phyloP scores from a whole-genome alignment of 1,284 basidiomycete genomes.

The Exsudoporus floridanus region DNA sequence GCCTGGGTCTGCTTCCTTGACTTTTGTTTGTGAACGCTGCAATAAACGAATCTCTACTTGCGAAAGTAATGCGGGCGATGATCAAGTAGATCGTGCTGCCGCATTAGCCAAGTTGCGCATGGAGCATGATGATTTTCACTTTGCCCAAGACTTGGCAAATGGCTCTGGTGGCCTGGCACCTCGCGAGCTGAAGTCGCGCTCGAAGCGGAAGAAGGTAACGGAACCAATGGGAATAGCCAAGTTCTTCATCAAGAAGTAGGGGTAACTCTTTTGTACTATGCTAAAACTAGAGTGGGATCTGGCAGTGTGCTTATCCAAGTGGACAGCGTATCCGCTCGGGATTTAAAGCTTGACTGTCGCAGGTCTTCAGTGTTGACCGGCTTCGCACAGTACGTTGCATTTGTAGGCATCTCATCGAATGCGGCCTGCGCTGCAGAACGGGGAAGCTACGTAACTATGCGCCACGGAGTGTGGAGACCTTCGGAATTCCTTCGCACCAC shows the following conservation, averaged over 20 bases:
- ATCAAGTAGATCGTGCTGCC: too few species aligned
- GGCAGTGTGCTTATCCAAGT: too few species aligned
- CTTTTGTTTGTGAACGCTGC: slow-evolving; percentile 57
- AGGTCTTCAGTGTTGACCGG: not conserved
- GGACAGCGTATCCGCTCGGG: too few species aligned
- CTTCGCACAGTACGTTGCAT: slow-evolving; percentile 7
- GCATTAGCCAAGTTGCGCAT: slow-evolving; percentile 51
- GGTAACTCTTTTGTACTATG: not conserved
- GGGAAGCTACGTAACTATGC: slow-evolving; percentile 5
- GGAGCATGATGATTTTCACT: slow-evolving; percentile 87
- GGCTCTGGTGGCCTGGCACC: too few species aligned
- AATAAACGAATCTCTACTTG: slow-evolving; percentile 40
- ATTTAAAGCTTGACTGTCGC: slow-evolving; percentile 14
- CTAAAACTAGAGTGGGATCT: not conserved
- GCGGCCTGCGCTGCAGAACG: not conserved
- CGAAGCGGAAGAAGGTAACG: too few species aligned
- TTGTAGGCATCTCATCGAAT: slow-evolving; percentile 5
- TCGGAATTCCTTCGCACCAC: slow-evolving; percentile 15
- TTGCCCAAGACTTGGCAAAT: slow-evolving; percentile 73
- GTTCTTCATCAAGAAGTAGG: slow-evolving; percentile 57
- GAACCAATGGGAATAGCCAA: slow-evolving; percentile 50
- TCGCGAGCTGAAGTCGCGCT: too few species aligned
- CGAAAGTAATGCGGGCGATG: too few species aligned
- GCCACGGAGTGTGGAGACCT: not conserved
- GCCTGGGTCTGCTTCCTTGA: slow-evolving; percentile 1